Evolutionary conservation across 2,329 filamentous ascomycete genomes (phyloP).

Genomic region (Penicillium sp.): DNA sequence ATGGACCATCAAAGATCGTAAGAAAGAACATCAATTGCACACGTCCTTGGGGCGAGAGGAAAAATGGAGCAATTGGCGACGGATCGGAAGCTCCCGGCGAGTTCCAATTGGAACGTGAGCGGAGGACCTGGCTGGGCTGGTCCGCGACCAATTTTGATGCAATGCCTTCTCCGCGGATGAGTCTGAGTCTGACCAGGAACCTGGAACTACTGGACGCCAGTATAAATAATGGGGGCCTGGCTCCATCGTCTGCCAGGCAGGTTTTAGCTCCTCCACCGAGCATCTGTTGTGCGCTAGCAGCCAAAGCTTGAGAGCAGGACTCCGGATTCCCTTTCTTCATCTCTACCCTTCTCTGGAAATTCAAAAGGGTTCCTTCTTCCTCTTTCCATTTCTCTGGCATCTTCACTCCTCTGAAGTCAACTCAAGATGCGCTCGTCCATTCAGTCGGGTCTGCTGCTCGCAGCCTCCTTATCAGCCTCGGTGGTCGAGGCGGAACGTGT

Average conservation of each 20-base stretch:
- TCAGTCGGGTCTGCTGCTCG: constrained; percentile 22
- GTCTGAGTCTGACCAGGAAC: neutral
- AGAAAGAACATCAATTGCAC: too few relatives aligned
- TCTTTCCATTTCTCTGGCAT: neutral
- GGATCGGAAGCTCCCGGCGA: neutral
- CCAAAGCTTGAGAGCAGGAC: too few relatives aligned
- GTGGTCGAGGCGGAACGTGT: constrained; percentile 56
- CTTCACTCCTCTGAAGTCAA: neutral
- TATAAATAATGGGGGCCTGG: neutral
- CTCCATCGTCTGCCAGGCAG: neutral
- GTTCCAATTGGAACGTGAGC: constrained; percentile 6
- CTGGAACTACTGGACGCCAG: neutral
- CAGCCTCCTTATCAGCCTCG: constrained; percentile 19
- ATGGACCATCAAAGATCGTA: too few relatives aligned
- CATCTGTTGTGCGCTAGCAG: too few relatives aligned
- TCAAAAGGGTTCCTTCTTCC: neutral
- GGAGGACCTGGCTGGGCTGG: constrained; percentile 1
- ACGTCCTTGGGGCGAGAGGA: too few relatives aligned
- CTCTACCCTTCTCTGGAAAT: too few relatives aligned
- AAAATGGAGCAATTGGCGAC: neutral
- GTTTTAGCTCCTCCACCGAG: too few relatives aligned
- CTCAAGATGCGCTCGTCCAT: constrained; percentile 24
- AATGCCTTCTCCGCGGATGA: constrained; percentile 3
- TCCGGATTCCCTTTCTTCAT: too few relatives aligned
- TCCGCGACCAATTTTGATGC: neutral